These are phyloP conservation scores for Hymenoscyphus repandus DNA, from an alignment of 2,329 filamentous ascomycete species.

Conservation along the genomic window DNA sequence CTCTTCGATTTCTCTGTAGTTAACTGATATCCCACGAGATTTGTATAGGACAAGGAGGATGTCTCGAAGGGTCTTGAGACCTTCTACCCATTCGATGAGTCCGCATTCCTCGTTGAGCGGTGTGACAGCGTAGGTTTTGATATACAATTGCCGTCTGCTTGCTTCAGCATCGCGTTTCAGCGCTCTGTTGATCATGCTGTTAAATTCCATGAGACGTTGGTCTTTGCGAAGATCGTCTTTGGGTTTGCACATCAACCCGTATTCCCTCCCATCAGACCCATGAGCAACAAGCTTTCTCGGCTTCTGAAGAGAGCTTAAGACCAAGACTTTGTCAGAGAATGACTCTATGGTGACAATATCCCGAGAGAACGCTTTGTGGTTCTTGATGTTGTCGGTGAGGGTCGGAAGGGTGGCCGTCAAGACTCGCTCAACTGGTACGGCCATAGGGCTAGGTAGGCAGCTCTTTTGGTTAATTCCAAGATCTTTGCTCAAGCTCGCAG, in stretches of 20 bases:
- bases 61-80: conserved; percentile 88
- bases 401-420: conserved; percentile 77
- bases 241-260: conserved; percentile 91
- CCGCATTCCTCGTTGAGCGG: conserved; percentile 97
- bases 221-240: conserved; percentile 98
- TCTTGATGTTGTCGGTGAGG: conserved; percentile 63
- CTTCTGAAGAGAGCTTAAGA: conserved; percentile 86
- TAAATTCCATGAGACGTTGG: conserved; percentile 98
- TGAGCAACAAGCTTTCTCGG: conserved; percentile 84
- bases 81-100: conserved; percentile 97
- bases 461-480: conserved; percentile 79
- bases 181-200: conserved; percentile 93
- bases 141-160: conserved; percentile 84
- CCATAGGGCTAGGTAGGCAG: conserved; percentile 74
- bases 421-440: conserved; percentile 82
- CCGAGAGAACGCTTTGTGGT: conserved; percentile 80
- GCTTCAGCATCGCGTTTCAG: conserved; percentile 88
- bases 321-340: conserved; percentile 83
- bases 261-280: conserved; percentile 82
- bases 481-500: conserved; percentile 70
- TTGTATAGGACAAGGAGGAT: conserved; percentile 77
- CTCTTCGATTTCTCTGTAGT: conserved; percentile 63
- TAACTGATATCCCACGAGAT: conserved; percentile 62
- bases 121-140: conserved; percentile 95
- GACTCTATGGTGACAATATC: conserved; percentile 77